Percentiles rank a stretch among this genome's conserved stretches.
Conservation (phyloP, 148 eudicot species). For the Gaultheria prostrata region DNA sequence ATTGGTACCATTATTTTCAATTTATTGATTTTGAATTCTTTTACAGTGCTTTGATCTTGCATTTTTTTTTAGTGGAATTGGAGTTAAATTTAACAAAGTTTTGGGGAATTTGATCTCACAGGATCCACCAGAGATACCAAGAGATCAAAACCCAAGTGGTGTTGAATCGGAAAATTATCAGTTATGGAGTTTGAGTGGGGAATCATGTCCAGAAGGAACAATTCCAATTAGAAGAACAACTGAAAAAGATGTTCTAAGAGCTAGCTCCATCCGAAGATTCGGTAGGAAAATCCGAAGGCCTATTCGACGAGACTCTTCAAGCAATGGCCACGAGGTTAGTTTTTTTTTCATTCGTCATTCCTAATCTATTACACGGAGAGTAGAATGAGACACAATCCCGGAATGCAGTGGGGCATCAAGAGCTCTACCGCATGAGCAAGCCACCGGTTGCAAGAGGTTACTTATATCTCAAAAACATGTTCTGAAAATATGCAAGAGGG, state of each 20-base stretch:
- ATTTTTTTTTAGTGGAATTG: not conserved
- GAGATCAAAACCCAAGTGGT: constrained; percentile 32
- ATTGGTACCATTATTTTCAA: constrained; percentile 41
- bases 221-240: constrained; percentile 86
- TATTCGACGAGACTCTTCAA: constrained; percentile 61
- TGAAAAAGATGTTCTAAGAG: constrained; percentile 71
- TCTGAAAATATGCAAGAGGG: too few species aligned
- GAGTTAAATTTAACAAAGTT: not conserved
- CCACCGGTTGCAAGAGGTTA: too few species aligned
- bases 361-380: too few species aligned
- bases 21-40: not conserved
- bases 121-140: constrained; percentile 84
- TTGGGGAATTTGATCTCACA: constrained; percentile 18
- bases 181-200: constrained; percentile 68
- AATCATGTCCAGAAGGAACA: constrained; percentile 75
- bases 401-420: too few species aligned
- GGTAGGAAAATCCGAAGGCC: constrained; percentile 57
- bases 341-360: too few species aligned
- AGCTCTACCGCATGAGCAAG: too few species aligned
- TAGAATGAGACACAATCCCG: too few species aligned
- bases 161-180: constrained; percentile 54
- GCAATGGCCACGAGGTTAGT: constrained; percentile 79
- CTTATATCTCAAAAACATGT: not conserved
- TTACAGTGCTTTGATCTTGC: not conserved
- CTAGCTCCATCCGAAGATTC: constrained; percentile 50